Percentiles rank a stretch among this genome's conserved stretches.
Evolutionary conservation across 371 early-diverging fungal species (phyloP).

Genomic region (Umbelopsis sp.): DNA sequence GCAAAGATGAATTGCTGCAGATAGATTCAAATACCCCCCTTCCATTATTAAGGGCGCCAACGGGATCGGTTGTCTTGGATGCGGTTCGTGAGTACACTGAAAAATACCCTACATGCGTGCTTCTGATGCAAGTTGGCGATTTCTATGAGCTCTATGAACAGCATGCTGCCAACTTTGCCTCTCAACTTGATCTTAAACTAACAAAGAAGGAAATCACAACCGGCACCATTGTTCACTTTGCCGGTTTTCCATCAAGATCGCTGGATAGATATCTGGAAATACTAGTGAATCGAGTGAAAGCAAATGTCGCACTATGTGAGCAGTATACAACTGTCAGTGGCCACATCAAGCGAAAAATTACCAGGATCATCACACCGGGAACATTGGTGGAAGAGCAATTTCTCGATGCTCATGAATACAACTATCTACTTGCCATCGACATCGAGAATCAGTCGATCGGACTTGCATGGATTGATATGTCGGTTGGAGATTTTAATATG

Average conservation of each 20-base stretch:
- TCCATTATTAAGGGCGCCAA: constrained; percentile 17
- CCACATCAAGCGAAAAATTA: constrained; percentile 63
- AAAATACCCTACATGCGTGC: constrained; percentile 74
- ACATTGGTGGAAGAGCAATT: constrained; percentile 81
- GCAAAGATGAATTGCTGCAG: background rate
- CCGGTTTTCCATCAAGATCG: constrained; percentile 77
- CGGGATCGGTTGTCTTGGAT: constrained; percentile 52
- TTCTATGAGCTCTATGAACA: constrained; percentile 93
- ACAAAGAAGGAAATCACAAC: constrained; percentile 53
- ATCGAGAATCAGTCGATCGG: constrained; percentile 47
- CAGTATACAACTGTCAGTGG: constrained; percentile 59
- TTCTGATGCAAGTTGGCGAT: constrained; percentile 90
- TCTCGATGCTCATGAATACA: constrained; percentile 63
- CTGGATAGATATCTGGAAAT: constrained; percentile 79
- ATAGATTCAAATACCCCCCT: background rate
- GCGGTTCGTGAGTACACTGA: constrained; percentile 68
- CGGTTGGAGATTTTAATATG: constrained; percentile 88
- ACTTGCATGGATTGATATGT: constrained; percentile 90
- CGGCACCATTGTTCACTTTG: constrained; percentile 59
- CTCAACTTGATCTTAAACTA: constrained; percentile 71
- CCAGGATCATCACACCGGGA: constrained; percentile 87
- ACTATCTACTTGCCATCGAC: constrained; percentile 68
- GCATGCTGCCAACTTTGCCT: constrained; percentile 73
- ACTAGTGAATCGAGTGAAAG: constrained; percentile 68
- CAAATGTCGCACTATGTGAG: constrained; percentile 86